Conservation (phyloP, 208 protist species). For the Acanthamoeba triangularis region DNA sequence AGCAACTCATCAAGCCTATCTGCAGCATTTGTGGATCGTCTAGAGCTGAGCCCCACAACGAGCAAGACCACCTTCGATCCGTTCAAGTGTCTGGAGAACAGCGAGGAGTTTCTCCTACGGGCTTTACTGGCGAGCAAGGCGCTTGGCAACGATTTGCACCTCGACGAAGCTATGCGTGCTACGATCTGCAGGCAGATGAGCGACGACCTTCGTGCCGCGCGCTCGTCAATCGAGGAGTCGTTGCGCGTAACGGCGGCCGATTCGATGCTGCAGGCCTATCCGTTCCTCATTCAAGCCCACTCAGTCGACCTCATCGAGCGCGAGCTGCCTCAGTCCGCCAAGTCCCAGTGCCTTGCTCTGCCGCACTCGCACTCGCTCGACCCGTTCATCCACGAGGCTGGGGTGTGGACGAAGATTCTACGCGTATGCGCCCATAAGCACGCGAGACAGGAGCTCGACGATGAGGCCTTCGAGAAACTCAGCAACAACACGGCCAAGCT, state of each 20-base stretch:
- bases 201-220: not conserved
- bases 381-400: slow-evolving; percentile 46
- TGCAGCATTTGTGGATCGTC: not conserved
- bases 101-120: slow-evolving; percentile 16
- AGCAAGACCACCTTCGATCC: not conserved
- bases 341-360: not conserved
- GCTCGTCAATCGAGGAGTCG: slow-evolving; percentile 3
- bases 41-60: not conserved
- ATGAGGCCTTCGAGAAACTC: slow-evolving; percentile 16
- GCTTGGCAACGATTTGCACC: not conserved
- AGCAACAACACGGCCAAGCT: slow-evolving; percentile 18
- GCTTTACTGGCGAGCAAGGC: slow-evolving; percentile 40
- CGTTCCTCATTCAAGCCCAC: slow-evolving; percentile 56
- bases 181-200: slow-evolving; percentile 30
- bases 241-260: not conserved
- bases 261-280: slow-evolving; percentile 45
- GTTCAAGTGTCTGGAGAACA: slow-evolving; percentile 13
- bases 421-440: slow-evolving; percentile 21
- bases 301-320: slow-evolving; percentile 11
- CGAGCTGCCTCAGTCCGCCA: slow-evolving; percentile 57
- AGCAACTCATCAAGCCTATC: not conserved
- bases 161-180: not conserved
- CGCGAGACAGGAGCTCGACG: not conserved
- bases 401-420: slow-evolving; percentile 58
- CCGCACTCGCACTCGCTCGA: slow-evolving; percentile 2